Percentiles rank a stretch among this genome's conserved stretches.
These are phyloP conservation scores for Apiospora arundinis DNA, from an alignment of 2,329 filamentous ascomycete species.

Conservation along the genomic window DNA sequence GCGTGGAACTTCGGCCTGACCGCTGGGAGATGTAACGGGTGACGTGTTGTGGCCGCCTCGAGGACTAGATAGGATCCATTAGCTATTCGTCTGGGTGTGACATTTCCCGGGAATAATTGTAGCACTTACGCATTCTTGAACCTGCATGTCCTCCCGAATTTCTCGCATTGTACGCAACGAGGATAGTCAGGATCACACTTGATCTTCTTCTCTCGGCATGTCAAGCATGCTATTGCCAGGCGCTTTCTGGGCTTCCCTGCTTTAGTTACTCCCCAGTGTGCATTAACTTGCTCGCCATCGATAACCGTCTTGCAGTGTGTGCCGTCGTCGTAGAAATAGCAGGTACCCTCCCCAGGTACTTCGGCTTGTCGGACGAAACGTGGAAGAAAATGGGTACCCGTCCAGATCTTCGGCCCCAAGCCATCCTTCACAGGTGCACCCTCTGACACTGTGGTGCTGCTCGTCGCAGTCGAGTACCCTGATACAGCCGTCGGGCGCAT, in stretches of 20 bases:
- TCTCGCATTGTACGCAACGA: slow-evolving; percentile 90
- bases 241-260: slow-evolving; percentile 92
- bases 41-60: slow-evolving; percentile 65
- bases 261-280: slow-evolving; percentile 93
- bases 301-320: slow-evolving; percentile 83
- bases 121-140: slow-evolving; percentile 82
- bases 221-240: slow-evolving; percentile 84
- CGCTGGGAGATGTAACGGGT: slow-evolving; percentile 57
- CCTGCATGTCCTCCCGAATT: slow-evolving; percentile 84
- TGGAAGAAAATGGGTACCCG: slow-evolving; percentile 70
- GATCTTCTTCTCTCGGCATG: slow-evolving; percentile 96
- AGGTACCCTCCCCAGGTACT: slow-evolving; percentile 79
- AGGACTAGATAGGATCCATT: slow-evolving; percentile 47
- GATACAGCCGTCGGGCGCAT: slow-evolving; percentile 31
- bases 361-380: slow-evolving; percentile 68
- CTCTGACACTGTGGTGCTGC: slow-evolving; percentile 46
- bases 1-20: slow-evolving; percentile 51
- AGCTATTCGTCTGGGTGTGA: not conserved
- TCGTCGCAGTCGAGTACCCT: slow-evolving; percentile 39
- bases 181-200: slow-evolving; percentile 91
- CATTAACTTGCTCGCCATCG: slow-evolving; percentile 86
- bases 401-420: slow-evolving; percentile 73
- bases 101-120: not conserved
- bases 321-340: slow-evolving; percentile 87
- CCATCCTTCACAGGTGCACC: slow-evolving; percentile 61